A percentile compares a stretch with the other conserved stretches of the same genome.
Evolutionary conservation across 306 rosid species (phyloP).

Genomic region (Vigna hirtella): DNA sequence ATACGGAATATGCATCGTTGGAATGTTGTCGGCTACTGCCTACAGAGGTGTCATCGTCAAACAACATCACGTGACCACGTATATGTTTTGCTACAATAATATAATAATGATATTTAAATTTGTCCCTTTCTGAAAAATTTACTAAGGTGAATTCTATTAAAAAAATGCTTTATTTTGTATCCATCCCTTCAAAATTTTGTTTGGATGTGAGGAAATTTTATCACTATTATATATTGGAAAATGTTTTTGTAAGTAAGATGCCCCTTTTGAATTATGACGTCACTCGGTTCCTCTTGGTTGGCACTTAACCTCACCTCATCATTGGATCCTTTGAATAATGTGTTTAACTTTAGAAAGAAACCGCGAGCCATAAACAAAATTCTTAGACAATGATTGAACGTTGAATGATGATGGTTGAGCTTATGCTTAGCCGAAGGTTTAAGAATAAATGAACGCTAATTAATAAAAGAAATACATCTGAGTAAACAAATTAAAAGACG

Average conservation of each 20-base stretch:
- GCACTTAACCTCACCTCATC: neutral
- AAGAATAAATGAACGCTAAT: neutral
- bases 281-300: too few relatives aligned
- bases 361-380: neutral
- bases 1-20: neutral
- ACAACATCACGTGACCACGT: neutral
- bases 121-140: neutral
- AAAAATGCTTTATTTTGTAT: too few relatives aligned
- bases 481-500: neutral
- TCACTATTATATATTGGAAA: too few relatives aligned
- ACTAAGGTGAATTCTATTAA: neutral
- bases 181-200: neutral
- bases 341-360: neutral
- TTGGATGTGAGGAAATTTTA: neutral
- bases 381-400: neutral
- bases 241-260: too few relatives aligned
- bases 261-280: too few relatives aligned
- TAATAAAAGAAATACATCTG: neutral
- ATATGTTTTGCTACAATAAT: too few relatives aligned
- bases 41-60: neutral
- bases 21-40: slow-evolving; percentile 1
- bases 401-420: neutral
- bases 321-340: neutral
- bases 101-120: neutral
- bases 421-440: neutral